phyloP scores from a whole-genome alignment of 495 filamentous ascomycete genomes.

The Aspergillus taichungensis region DNA sequence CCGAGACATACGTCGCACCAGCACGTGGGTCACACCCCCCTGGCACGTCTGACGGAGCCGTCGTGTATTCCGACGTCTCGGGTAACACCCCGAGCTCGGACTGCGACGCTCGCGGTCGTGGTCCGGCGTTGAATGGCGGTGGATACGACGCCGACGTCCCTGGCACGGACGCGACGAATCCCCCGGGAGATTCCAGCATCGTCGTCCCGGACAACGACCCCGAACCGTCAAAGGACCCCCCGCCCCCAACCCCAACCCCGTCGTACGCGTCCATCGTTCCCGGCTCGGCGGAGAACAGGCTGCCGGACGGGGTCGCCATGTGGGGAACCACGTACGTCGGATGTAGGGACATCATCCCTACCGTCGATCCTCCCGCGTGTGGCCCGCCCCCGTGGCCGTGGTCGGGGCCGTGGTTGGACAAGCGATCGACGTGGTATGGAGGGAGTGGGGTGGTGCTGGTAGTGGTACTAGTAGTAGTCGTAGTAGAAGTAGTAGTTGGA shows the following conservation, averaged over 20 bases:
- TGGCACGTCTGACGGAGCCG: conserved; percentile 15
- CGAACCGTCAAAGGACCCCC: conserved; percentile 1
- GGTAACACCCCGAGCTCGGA: conserved; percentile 15
- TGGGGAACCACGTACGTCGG: conserved; percentile 10
- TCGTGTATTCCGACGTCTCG: conserved; percentile 16
- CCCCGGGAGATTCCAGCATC: conserved; percentile 5
- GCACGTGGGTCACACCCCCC: conserved; percentile 6
- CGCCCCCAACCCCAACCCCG: conserved; percentile 1
- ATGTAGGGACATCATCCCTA: conserved; percentile 6
- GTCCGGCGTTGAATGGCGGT: conserved; percentile 27
- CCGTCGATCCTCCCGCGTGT: conserved; percentile 6
- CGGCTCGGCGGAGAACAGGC: conserved; percentile 23
- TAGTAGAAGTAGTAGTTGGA: no score
- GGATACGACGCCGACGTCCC: conserved; percentile 32
- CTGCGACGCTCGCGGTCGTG: conserved; percentile 15
- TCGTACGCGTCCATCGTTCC: conserved; percentile 17
- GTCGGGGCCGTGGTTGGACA: conserved; percentile 4
- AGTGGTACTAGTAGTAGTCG: no score
- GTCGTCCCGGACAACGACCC: conserved; percentile 1
- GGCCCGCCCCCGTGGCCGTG: no score
- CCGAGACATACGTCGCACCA: conserved; percentile 1
- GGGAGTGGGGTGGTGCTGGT: no score
- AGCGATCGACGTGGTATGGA: no score
- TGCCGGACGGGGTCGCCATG: conserved; percentile 19
- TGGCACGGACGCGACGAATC: conserved; percentile 14